These are phyloP conservation scores for Blastobotrys malaysiensis DNA, from an alignment of 1,139 yeast species.

Conservation along the genomic window DNA sequence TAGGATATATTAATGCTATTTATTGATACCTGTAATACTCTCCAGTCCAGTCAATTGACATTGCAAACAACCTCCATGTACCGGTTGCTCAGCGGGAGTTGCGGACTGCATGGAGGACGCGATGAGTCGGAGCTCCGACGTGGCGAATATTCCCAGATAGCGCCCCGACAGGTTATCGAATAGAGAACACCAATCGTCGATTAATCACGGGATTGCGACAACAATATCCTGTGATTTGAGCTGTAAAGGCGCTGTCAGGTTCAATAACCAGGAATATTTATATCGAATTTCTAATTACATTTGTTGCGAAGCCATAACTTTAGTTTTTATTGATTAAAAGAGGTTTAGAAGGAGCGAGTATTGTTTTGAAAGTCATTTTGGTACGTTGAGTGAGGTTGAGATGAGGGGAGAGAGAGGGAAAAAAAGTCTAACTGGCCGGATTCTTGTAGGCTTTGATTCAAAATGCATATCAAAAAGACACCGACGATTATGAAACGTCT, in stretches of 20 bases:
- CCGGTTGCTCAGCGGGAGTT: too few relatives aligned
- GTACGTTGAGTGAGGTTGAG: neutral
- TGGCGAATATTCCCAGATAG: neutral
- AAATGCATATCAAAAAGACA: constrained; percentile 24
- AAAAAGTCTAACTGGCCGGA: neutral
- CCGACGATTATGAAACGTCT: constrained; percentile 26
- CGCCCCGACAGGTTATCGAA: neutral
- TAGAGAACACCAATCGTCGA: neutral
- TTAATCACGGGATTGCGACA: neutral
- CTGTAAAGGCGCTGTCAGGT: neutral
- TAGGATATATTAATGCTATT: neutral
- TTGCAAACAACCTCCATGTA: too few relatives aligned
- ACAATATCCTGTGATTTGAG: neutral
- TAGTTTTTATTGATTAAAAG: neutral
- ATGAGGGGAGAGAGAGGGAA: neutral
- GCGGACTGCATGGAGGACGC: neutral
- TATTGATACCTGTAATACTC: neutral
- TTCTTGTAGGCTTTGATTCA: neutral
- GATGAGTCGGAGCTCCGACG: neutral
- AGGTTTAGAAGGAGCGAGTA: neutral
- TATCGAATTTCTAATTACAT: neutral
- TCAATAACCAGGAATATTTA: neutral
- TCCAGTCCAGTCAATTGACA: neutral
- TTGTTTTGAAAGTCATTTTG: neutral
- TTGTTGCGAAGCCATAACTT: neutral